Base-by-base conservation (phyloP, 1,284 basidiomycete species). In the Leccinum fallax region DNA sequence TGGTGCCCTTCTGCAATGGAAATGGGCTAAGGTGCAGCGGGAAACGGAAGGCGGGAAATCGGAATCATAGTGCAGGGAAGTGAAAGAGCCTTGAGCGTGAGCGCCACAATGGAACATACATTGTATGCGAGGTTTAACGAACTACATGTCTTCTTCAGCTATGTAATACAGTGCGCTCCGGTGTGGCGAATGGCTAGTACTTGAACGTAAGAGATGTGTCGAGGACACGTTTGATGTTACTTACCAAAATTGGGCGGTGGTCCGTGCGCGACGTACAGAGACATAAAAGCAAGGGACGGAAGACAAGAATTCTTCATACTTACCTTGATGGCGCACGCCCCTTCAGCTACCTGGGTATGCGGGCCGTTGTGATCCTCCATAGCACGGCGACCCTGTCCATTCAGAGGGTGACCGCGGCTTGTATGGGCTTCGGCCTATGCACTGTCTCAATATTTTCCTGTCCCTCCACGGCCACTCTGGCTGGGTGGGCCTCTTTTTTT, bases 1-100 rank as follows among this genome's bases (percentile, higher is more conserved):
- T 24, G 64, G 73, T 7, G 79, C 84, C 53, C 83, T 96, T 40
- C 62, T 89, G 16, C 76, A 71, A 24, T 95, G 93, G 93, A 93
- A 91, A 74, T 86, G 83, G 81, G 72, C 64, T 21, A 75, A 76
- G 61, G 65, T 65, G 66, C 69, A 67, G 55, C 63, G 56, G 55
- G 74, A 75, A 59, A 70, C 65, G 48, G 69, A 69, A n/a, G 59
- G 40, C 15, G 26, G 48, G 30, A 38, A 19, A 46, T 46, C 43
- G 43, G 10, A 46, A 46, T 30, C 21, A 36, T 36, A n/a, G 21
- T 4, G 2, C 11, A 21, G 28, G 32, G 52, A 51, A 24, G 26
- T 3, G 11, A 24, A 2, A n/a, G 24, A n/a, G 28, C 2, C 38
- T 26, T 54, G 30, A 53, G 52, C 3, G 24, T 4, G 51, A 15